phyloP scores from a whole-genome alignment of 2,329 filamentous ascomycete species.

The Calonectria henricotiae region DNA sequence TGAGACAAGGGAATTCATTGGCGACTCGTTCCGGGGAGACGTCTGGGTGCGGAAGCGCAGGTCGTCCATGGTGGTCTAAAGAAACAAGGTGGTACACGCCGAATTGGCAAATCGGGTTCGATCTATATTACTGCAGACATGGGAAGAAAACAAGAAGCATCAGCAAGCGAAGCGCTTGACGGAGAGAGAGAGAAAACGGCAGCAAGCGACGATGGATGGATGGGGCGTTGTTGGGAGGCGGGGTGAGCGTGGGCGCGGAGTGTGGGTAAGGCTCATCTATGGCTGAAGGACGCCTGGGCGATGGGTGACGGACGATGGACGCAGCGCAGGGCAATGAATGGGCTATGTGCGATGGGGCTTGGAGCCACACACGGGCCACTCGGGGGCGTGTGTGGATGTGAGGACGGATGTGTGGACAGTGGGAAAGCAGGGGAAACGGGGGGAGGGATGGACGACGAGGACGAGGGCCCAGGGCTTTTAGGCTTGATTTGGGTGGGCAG shows the following conservation, averaged over 20 bases:
- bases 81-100: slow-evolving; percentile 61
- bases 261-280: slow-evolving; percentile 50
- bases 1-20: slow-evolving; percentile 83
- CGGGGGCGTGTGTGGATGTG: slow-evolving; percentile 30
- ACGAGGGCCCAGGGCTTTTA: slow-evolving; percentile 38
- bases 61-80: slow-evolving; percentile 77
- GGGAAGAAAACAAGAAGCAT: slow-evolving; percentile 55
- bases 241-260: slow-evolving; percentile 51
- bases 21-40: slow-evolving; percentile 82
- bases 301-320: slow-evolving; percentile 41
- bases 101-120: slow-evolving; percentile 57
- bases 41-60: slow-evolving; percentile 84
- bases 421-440: slow-evolving; percentile 21
- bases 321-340: slow-evolving; percentile 22
- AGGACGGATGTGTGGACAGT: slow-evolving; percentile 27
- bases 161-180: slow-evolving; percentile 50
- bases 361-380: slow-evolving; percentile 46
- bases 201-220: slow-evolving; percentile 53
- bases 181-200: slow-evolving; percentile 45
- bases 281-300: slow-evolving; percentile 41
- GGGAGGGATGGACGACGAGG: slow-evolving; percentile 25
- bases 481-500: slow-evolving; percentile 37
- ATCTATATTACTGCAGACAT: slow-evolving; percentile 59
- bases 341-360: slow-evolving; percentile 42
- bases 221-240: slow-evolving; percentile 56